Base-by-base conservation (phyloP, 2,329 filamentous ascomycete species). In the Ophioceras dolichostomum region DNA sequence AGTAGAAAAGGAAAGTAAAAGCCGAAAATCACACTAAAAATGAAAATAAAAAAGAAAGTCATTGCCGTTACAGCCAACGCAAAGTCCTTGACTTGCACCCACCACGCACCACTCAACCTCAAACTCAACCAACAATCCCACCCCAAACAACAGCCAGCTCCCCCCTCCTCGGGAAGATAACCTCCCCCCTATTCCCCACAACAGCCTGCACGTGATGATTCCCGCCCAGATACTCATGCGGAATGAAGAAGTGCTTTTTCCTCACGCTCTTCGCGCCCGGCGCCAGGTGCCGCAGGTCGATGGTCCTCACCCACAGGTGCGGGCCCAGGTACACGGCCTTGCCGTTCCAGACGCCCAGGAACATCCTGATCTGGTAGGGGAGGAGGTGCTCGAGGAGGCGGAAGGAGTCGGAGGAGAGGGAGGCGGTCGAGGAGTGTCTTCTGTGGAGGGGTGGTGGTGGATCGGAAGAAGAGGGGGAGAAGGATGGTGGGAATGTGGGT, bases 181-280 rank as follows among this genome's bases (percentile, higher is more conserved):
- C 26, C 13, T 37, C 35, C 14, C 28, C 35, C 13, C 22, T 31
- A 28, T 7, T n/a, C n/a, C 28, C 35, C 8, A 37, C 35, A 16
- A 22, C 21, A 13, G 35, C 35, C 35, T 37, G 35, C n/a, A 37
- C 28, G 7, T 32, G 18, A 28, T 37, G 19, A 19, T 37, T 37
- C 17, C 35, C 35, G 20, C 35, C 35, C 10, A 37, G 27, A n/a
- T 37, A 37, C 35, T 37, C 35, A 13, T 37, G 35, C 26, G 35
- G 35, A 28, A 37, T 30, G 28, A 31, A 37, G 21, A 37, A 37
- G 14, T 37, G 35, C 35, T 31, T 37, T 18, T 18, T n/a, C 18
- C 35, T 17, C 17, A 32, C 18, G 10, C 27, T 31, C 14, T 32
- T 37, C 27, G 19, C 29, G 17, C 28, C 28, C 6, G 10, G 20